Percentiles rank a stretch among this genome's conserved stretches.
Evolutionary conservation across 2,329 filamentous ascomycete species (phyloP).

Genomic region (Botrytis squamosa): DNA sequence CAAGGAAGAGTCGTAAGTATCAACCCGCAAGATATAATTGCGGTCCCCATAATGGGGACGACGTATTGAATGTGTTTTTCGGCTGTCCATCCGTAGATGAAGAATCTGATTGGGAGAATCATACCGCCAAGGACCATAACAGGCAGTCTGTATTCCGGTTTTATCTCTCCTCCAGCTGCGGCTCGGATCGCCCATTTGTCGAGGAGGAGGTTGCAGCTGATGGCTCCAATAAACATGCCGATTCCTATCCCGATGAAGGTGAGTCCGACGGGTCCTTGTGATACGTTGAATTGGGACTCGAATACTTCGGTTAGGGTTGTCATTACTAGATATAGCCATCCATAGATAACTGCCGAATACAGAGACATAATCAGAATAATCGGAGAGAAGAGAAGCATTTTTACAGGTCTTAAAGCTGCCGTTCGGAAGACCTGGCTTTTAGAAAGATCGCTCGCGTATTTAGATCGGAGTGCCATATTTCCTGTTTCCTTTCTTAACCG

Average conservation of each 20-base stretch:
- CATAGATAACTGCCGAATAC: constrained; percentile 40
- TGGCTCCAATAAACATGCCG: constrained; percentile 34
- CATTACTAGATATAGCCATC: constrained; percentile 41
- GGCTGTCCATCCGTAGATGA: constrained; percentile 49
- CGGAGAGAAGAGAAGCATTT: constrained; percentile 39
- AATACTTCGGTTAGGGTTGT: constrained; percentile 43
- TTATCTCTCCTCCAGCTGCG: neutral
- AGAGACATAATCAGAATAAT: constrained; percentile 39
- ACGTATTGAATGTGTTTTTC: constrained; percentile 44
- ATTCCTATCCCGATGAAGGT: constrained; percentile 41
- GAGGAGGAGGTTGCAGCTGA: constrained; percentile 27
- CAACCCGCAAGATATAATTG: neutral
- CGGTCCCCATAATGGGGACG: constrained; percentile 35
- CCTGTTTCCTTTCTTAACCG: constrained; percentile 51
- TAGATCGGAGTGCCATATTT: constrained; percentile 48
- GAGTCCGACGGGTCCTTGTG: constrained; percentile 39
- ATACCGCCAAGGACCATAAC: constrained; percentile 38
- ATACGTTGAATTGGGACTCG: constrained; percentile 40
- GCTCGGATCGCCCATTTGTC: constrained; percentile 37
- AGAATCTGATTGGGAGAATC: constrained; percentile 44
- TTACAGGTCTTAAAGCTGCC: constrained; percentile 40
- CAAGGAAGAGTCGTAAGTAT: neutral
- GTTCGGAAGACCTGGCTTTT: constrained; percentile 27
- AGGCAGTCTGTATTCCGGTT: constrained; percentile 45
- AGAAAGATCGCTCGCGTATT: neutral